phyloP scores from a whole-genome alignment of 2,329 filamentous ascomycete species.

The Fusarium sulawesiense region DNA sequence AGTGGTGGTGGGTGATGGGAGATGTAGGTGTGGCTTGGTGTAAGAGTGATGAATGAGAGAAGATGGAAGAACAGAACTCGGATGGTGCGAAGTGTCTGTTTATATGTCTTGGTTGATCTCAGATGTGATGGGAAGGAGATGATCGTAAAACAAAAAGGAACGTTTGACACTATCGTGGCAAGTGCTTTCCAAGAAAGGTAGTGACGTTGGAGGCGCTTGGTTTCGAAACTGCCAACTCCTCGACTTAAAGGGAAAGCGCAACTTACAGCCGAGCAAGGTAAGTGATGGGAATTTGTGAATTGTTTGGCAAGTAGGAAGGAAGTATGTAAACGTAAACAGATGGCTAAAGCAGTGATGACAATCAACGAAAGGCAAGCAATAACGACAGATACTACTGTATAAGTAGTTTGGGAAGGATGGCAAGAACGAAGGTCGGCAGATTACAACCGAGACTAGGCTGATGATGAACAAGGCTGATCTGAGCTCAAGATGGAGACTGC shows the following conservation, averaged over 20 bases:
- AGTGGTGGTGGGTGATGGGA: constrained; percentile 20
- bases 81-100: constrained; percentile 26
- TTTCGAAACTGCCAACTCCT: not conserved
- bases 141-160: constrained; percentile 8
- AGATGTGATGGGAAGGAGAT: constrained; percentile 7
- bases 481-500: not conserved
- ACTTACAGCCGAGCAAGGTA: constrained; percentile 10
- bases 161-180: constrained; percentile 19
- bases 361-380: not conserved
- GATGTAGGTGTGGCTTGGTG: constrained; percentile 7
- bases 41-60: constrained; percentile 15
- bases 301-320: not conserved
- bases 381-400: not conserved
- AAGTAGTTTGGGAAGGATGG: not conserved
- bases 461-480: constrained; percentile 7
- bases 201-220: constrained; percentile 33
- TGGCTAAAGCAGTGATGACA: not conserved
- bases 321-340: not conserved
- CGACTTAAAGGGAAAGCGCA: constrained; percentile 1
- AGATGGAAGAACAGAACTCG: not conserved
- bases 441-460: constrained; percentile 22
- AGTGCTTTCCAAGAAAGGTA: not conserved
- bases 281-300: not conserved
- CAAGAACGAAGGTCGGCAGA: constrained; percentile 1
- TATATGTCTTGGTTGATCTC: constrained; percentile 30